Percentiles rank a stretch among this genome's conserved stretches.
phyloP scores from a whole-genome alignment of 208 protist genomes.

The Leishmania tropica region DNA sequence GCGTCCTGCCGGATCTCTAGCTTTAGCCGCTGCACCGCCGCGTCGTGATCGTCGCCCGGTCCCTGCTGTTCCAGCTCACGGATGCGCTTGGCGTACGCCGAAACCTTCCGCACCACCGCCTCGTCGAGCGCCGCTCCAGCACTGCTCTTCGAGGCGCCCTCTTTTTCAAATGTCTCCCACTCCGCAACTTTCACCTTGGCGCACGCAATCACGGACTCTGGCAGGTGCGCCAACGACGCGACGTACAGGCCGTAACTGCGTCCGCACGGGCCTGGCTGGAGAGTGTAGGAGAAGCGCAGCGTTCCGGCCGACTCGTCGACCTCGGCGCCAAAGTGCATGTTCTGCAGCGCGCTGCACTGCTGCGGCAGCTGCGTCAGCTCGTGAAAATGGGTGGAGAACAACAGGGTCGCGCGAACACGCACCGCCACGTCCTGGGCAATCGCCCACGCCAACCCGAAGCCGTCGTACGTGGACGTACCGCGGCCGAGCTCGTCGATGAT shows the following conservation, averaged over 20 bases:
- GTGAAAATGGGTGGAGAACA: conserved; percentile 99
- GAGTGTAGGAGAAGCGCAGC: conserved; percentile 85
- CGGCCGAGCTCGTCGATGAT: conserved; percentile 99
- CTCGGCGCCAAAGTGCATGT: conserved; percentile 88
- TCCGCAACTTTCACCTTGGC: conserved; percentile 85
- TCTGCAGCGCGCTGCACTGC: conserved; percentile 51
- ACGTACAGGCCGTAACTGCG: conserved; percentile 95
- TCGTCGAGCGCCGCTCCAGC: conserved; percentile 16
- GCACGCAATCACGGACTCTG: conserved; percentile 73
- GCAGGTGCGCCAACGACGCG: conserved; percentile 86
- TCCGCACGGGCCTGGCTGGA: conserved; percentile 86
- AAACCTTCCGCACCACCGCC: conserved; percentile 39
- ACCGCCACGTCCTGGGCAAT: conserved; percentile 96
- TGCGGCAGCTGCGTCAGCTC: conserved; percentile 96
- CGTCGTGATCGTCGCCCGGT: conserved; percentile 28
- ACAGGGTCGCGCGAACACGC: conserved; percentile 77
- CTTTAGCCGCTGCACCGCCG: conserved; percentile 40
- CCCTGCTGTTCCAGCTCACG: conserved; percentile 46
- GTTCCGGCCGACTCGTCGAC: conserved; percentile 64
- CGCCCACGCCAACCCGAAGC: conserved; percentile 99
- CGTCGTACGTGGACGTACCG: conserved; percentile 99
- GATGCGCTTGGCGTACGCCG: conserved; percentile 72
- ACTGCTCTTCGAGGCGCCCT: not conserved
- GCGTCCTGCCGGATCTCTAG: conserved; percentile 54
- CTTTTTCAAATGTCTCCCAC: conserved; percentile 82